Base-by-base conservation (phyloP, 345 rosid genomes). In the Bruguiera sexangula region DNA sequence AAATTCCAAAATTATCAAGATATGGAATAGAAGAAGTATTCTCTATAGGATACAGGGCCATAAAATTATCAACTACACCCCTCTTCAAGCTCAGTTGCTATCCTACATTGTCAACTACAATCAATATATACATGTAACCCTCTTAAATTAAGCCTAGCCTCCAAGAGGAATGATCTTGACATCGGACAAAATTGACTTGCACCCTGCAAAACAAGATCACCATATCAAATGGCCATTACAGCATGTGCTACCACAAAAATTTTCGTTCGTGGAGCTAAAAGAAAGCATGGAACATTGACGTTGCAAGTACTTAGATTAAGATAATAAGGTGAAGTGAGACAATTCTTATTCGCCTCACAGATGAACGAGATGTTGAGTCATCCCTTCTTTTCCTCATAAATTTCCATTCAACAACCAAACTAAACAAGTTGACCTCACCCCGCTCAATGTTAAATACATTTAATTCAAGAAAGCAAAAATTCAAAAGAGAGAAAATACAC, bases 101-200 rank as follows among this genome's bases (percentile, higher is more conserved):
- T 59, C 39, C 39, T 36, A 8, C 39, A 36, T 36, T 36, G 9
- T 36, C 39, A 10, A 6, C 75, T 59, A 72, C 72, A 78, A 69
- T 37, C 78, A 68, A 71, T 77, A 66, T 81, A 2, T 27, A 81
- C 82, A 81, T 30, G 67, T 70, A 57, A 56, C 73, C 71, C 20
- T 66, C 63, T 58, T 6, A 36, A 7, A 8, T 36, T 46, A 63
- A 51, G 58, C 52, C 74, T 62, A 30, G 11, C 68, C 73, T 59
- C 31, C 59, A 60, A 60, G 18, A 30, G 76, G 66, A 74, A 39
- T 9, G 52, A 18, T 19, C 60, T 6, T 13, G 69, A 63, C 69
- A 67, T 80, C 66, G 24, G 20, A 19, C 6, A 18, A 24, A 15
- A 62, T 55, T 53, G 63, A 68, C 66, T 64, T 46, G 27, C 22